Conservation (phyloP, 2,329 filamentous ascomycete species). For the Monosporascus sp. region DNA sequence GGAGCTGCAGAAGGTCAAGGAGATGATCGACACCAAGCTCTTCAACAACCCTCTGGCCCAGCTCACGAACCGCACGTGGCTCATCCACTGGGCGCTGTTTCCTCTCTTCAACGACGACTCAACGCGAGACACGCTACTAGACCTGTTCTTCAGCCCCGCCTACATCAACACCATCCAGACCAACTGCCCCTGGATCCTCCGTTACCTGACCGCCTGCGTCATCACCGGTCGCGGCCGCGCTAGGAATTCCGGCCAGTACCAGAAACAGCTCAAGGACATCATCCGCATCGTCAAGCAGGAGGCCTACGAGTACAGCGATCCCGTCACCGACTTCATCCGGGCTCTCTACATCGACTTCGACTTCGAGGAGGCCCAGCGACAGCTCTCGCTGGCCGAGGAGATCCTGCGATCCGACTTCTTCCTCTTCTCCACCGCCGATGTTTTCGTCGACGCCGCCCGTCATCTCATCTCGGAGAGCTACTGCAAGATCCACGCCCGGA, state of each 20-base stretch:
- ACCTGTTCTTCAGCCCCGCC: conserved; percentile 92
- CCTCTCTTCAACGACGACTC: conserved; percentile 97
- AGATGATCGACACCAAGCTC: conserved; percentile 87
- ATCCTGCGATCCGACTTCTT: conserved; percentile 95
- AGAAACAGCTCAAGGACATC: conserved; percentile 98
- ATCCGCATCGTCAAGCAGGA: conserved; percentile 95
- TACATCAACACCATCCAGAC: conserved; percentile 99
- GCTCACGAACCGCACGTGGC: conserved; percentile 92
- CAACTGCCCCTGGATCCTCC: conserved; percentile 90
- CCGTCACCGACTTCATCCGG: conserved; percentile 92
- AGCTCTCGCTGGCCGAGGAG: conserved; percentile 80
- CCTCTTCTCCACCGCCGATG: conserved; percentile 75
- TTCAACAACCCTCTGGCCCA: conserved; percentile 96
- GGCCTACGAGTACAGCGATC: conserved; percentile 94
- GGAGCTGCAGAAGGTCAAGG: conserved; percentile 84
- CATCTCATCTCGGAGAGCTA: conserved; percentile 98
- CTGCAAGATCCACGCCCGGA: conserved; percentile 99
- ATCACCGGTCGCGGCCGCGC: conserved; percentile 83
- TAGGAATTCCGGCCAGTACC: conserved; percentile 80
- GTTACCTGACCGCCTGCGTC: conserved; percentile 89
- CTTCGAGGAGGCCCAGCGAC: conserved; percentile 92
- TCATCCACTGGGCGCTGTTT: conserved; percentile 98
- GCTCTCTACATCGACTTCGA: conserved; percentile 94
- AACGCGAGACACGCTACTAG: conserved; percentile 83
- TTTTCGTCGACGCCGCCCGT: conserved; percentile 88